phyloP scores from a whole-genome alignment of 129 eudicot species.

The sunflower (Helianthus annuus) region DNA sequence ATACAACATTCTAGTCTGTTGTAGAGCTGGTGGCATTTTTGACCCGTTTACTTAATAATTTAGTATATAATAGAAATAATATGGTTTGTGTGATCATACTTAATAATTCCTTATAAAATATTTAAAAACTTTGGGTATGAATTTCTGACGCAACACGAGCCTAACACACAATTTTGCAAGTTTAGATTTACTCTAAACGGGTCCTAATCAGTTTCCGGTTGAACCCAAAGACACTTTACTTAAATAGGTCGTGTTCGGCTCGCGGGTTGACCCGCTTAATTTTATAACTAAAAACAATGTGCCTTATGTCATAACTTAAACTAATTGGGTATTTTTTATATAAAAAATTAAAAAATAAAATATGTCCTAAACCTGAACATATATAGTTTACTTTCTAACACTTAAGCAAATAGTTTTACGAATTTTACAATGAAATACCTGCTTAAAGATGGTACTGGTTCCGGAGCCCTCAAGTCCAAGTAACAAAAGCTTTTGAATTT shows the following conservation, averaged over 20 bases:
- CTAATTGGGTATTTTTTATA: neutral
- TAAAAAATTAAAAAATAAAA: neutral
- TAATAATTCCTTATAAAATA: neutral
- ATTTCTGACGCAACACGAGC: neutral
- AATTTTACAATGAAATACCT: conserved; percentile 28
- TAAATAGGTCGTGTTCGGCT: too few relatives aligned
- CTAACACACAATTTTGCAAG: too few relatives aligned
- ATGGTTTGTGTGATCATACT: neutral
- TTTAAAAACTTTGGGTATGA: neutral
- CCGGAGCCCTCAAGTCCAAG: conserved; percentile 60
- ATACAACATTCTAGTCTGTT: too few relatives aligned
- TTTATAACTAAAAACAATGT: neutral
- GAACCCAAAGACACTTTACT: too few relatives aligned
- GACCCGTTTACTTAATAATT: neutral
- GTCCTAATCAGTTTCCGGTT: too few relatives aligned
- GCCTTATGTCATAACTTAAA: neutral
- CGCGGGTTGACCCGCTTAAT: neutral
- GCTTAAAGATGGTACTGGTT: conserved; percentile 59
- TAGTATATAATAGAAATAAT: neutral
- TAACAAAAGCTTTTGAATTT: conserved; percentile 42
- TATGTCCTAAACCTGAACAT: too few relatives aligned
- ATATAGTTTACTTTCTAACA: neutral
- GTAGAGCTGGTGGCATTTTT: neutral
- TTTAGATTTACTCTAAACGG: too few relatives aligned
- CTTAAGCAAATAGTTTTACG: neutral